phyloP scores from a whole-genome alignment of 2,329 filamentous ascomycete species.

The Aspergillus carbonarius region DNA sequence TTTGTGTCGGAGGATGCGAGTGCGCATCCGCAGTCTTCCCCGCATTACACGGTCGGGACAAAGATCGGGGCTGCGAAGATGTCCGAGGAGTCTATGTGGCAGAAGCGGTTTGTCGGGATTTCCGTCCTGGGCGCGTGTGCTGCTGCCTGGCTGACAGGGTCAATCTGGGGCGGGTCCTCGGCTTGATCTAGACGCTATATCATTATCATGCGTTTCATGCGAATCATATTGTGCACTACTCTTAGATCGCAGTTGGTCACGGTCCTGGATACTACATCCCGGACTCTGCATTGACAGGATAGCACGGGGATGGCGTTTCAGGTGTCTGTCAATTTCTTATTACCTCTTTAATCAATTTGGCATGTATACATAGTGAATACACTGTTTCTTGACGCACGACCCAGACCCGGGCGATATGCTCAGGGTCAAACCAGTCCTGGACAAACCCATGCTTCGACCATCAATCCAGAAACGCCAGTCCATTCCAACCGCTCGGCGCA shows the following conservation, averaged over 20 bases:
- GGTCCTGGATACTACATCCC: neutral
- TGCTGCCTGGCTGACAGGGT: slow-evolving; percentile 38
- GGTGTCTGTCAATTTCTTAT: neutral
- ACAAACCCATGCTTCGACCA: neutral
- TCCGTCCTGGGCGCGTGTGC: slow-evolving; percentile 37
- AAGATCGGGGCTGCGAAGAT: slow-evolving; percentile 57
- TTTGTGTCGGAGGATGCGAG: slow-evolving; percentile 11
- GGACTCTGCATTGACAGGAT: neutral
- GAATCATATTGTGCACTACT: neutral
- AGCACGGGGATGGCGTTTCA: neutral
- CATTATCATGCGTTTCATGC: neutral
- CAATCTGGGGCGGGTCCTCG: slow-evolving; percentile 29
- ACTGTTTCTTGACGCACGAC: neutral
- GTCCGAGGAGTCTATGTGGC: slow-evolving; percentile 65
- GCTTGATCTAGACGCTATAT: slow-evolving; percentile 11
- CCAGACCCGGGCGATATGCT: neutral
- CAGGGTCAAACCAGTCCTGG: neutral
- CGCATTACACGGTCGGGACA: slow-evolving; percentile 34
- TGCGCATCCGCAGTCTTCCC: slow-evolving; percentile 5
- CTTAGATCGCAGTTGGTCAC: neutral
- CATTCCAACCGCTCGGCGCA: neutral
- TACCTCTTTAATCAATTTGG: neutral
- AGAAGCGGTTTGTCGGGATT: slow-evolving; percentile 46
- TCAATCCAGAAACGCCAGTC: neutral
- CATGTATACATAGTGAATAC: neutral